phyloP scores from a whole-genome alignment of 176 grass and related monocot species.

The Tillandsia leiboldiana region DNA sequence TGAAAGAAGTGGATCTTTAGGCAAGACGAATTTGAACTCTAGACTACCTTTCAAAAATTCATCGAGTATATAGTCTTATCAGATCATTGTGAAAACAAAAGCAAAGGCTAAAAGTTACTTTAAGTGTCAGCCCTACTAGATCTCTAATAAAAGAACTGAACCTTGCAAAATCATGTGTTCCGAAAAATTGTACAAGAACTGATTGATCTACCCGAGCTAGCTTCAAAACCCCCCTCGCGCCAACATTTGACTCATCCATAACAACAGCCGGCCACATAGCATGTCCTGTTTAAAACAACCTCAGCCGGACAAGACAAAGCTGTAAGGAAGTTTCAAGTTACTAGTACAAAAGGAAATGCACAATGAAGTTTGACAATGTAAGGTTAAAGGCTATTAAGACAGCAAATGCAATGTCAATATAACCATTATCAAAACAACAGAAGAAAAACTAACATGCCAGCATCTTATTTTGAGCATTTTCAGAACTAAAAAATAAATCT shows the following conservation, averaged over 20 bases:
- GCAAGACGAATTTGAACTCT: background rate
- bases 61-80: background rate
- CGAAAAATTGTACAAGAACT: slow-evolving; percentile 92
- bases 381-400: background rate
- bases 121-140: background rate
- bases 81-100: background rate
- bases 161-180: slow-evolving; percentile 99
- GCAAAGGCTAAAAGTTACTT: background rate
- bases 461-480: too few relatives aligned
- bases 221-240: slow-evolving; percentile 46
- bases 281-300: slow-evolving; percentile 62
- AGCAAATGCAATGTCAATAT: too few relatives aligned
- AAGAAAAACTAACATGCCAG: too few relatives aligned
- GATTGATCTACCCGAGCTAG: slow-evolving; percentile 47
- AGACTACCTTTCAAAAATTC: background rate
- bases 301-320: slow-evolving; percentile 13
- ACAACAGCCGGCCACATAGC: slow-evolving; percentile 97
- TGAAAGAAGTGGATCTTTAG: background rate
- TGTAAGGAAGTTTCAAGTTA: slow-evolving; percentile 4
- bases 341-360: background rate
- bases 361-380: background rate
- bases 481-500: too few relatives aligned
- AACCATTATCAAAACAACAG: too few relatives aligned
- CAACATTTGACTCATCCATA: slow-evolving; percentile 72
- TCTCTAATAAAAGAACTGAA: slow-evolving; percentile 34